Evolutionary conservation across 1,139 yeast species (phyloP).

Genomic region (Nadsonia commutata): DNA sequence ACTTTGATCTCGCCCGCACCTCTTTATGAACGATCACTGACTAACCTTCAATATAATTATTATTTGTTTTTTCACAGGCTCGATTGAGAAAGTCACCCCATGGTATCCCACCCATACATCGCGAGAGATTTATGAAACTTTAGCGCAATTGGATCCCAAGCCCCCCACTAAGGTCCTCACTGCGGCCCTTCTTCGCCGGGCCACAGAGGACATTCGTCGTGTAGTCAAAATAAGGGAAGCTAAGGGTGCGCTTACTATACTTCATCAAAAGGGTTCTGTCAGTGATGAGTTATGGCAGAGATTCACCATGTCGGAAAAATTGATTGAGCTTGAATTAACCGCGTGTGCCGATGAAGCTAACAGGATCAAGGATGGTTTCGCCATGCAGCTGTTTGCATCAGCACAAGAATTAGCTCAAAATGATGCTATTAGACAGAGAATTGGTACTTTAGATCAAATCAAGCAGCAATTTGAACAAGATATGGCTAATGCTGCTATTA

Average conservation of each 20-base stretch:
- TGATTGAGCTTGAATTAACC: constrained; percentile 67
- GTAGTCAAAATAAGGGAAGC: constrained; percentile 57
- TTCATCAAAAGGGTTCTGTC: constrained; percentile 78
- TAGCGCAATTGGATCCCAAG: constrained; percentile 36
- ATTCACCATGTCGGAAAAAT: constrained; percentile 59
- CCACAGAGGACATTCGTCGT: constrained; percentile 57
- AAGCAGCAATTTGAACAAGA: constrained; percentile 13
- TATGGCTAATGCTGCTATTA: constrained; percentile 7
- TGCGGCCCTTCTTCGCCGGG: constrained; percentile 69
- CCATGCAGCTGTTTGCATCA: constrained; percentile 55
- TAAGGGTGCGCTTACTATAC: constrained; percentile 48
- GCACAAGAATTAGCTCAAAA: constrained; percentile 86
- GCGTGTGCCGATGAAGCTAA: constrained; percentile 73
- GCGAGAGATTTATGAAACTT: constrained; percentile 45
- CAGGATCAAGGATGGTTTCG: constrained; percentile 63
- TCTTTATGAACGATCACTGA: too few species aligned
- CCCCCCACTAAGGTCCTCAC: constrained; percentile 73
- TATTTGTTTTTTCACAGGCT: too few species aligned
- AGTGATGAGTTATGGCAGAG: constrained; percentile 83
- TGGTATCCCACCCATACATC: constrained; percentile 56
- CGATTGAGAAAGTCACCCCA: constrained; percentile 46
- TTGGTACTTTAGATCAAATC: constrained; percentile 38
- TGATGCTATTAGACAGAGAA: constrained; percentile 75
- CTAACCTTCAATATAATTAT: constrained; percentile 6
- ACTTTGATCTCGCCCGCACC: too few species aligned